Evolutionary conservation across 345 rosid species (phyloP).

Genomic region (Brassica incana): DNA sequence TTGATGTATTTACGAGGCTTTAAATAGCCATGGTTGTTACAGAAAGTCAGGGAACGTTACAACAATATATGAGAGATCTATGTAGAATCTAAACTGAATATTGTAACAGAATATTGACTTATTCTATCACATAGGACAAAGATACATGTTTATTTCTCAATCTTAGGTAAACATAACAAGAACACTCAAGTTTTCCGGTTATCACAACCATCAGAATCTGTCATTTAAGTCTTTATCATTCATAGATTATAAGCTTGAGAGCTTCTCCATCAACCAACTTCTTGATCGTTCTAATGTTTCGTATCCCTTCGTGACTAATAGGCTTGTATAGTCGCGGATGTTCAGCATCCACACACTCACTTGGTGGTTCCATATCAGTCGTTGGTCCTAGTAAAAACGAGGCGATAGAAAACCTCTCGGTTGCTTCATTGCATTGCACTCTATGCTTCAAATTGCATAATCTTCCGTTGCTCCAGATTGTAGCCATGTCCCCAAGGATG

Average conservation of each 20-base stretch:
- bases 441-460: slow-evolving; percentile 62
- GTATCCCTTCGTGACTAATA: slow-evolving; percentile 31
- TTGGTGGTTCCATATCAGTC: slow-evolving; percentile 33
- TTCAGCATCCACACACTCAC: slow-evolving; percentile 36
- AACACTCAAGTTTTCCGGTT: background rate
- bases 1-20: too few relatives aligned
- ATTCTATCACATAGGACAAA: background rate
- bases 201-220: background rate
- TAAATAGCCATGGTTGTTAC: too few relatives aligned
- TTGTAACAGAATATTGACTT: too few relatives aligned
- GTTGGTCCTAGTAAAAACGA: slow-evolving; percentile 63
- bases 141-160: slow-evolving; percentile 3
- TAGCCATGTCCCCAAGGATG: slow-evolving; percentile 79
- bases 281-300: slow-evolving; percentile 22
- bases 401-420: slow-evolving; percentile 61
- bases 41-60: too few relatives aligned
- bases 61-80: too few relatives aligned
- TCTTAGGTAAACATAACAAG: background rate
- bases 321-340: slow-evolving; percentile 37
- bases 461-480: slow-evolving; percentile 79
- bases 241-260: slow-evolving; percentile 28
- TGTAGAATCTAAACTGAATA: too few relatives aligned
- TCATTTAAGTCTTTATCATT: background rate
- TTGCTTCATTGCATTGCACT: slow-evolving; percentile 73
- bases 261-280: slow-evolving; percentile 34